Base-by-base conservation (phyloP, 2,329 filamentous ascomycete species). In the Uncinocarpus reesii region DNA sequence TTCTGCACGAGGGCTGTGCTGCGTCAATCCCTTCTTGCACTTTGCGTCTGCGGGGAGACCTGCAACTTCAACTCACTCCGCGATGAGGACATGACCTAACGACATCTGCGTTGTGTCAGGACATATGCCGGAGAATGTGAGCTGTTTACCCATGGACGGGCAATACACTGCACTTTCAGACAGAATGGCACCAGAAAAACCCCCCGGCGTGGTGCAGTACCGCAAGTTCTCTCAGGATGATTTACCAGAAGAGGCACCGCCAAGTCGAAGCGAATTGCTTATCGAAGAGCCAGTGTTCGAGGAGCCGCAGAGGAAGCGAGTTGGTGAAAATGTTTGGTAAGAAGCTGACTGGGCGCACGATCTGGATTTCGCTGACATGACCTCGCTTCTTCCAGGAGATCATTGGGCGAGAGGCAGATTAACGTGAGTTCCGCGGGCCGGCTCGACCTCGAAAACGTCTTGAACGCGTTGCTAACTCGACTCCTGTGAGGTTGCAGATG, bases 361-460 rank as follows among this genome's bases (percentile, higher is more conserved):
- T n/a, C n/a, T n/a, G n/a, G n/a, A n/a, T n/a, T n/a, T n/a, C n/a
- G n/a, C n/a, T n/a, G n/a, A n/a, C n/a, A n/a, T n/a, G n/a, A n/a
- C n/a, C n/a, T n/a, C n/a, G n/a, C n/a, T n/a, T n/a, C n/a, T 34
- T 48, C 20, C 36, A 69, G 67, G 66, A 61, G 67, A 57, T 62
- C 65, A 4, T 53, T 70, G 40, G 62, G 62, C 34, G 67, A 70
- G 52, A 58, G 66, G 34, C 67, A 70, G 35, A 68, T 69, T 50
- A 70, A 68, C 52, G 54, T 56, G 45, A 53, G 54, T 54, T 18
- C 37, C 21, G 18, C n/a, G n/a, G n/a, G 16, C 23, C 4, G 37
- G 32, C 16, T 11, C 10, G 37, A 48, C 26, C 26, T 6, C 4
- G 1, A 10, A 18, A 4, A 16, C 10, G 24, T 23, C 21, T 15